Base-by-base conservation (phyloP, 164 flowering plant genomes). In the Santalum album region DNA sequence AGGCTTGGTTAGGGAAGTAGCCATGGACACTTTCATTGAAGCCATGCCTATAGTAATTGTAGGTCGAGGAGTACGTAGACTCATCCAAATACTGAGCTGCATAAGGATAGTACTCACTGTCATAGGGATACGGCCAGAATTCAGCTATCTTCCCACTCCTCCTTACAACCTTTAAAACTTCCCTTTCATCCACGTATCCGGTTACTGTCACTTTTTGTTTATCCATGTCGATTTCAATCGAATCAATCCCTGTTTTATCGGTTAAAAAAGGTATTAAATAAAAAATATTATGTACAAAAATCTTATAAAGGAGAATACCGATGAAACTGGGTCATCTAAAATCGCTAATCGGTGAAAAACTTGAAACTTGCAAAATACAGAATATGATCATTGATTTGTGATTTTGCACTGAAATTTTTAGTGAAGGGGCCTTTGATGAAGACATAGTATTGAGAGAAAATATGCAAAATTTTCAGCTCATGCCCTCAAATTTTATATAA, bases 81-180 rank as follows among this genome's bases (percentile, higher is more conserved):
- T 82, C 88, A 42, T 84, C 88, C 12, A 80, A 53, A 38, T 83
- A 86, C 34, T 70, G 67, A 0, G 76, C 62, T 10, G 90, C 89
- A 35, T 72, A 81, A 0, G 90, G 90, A 49, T 86, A 70, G 61
- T 86, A 83, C 57, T 78, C 80, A 6, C 64, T 61, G 53, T 83
- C 83, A 19, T 84, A 87, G 0, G 91, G 90, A 50, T 61, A 80
- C 14, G 88, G 86, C 91, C 95, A 87, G 40, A 78, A 78, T 75
- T 87, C 95, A 0, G 95, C 91, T 22, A 59, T 75, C 51, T 82
- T 72, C 25, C 88, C 87, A 0, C 81, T 79, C 45, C 86, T 73
- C 58, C 96, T 77, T 65, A 76, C 91, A 17, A 57, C 67, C 72
- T 81, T 87, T 3, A 87, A 66, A 12, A 87, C 89, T 60, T 68